Evolutionary conservation across 768 basidiomycete species (phyloP), one percentile per base, ranked within the genome.

Genomic region (Gyrodon lividus): DNA sequence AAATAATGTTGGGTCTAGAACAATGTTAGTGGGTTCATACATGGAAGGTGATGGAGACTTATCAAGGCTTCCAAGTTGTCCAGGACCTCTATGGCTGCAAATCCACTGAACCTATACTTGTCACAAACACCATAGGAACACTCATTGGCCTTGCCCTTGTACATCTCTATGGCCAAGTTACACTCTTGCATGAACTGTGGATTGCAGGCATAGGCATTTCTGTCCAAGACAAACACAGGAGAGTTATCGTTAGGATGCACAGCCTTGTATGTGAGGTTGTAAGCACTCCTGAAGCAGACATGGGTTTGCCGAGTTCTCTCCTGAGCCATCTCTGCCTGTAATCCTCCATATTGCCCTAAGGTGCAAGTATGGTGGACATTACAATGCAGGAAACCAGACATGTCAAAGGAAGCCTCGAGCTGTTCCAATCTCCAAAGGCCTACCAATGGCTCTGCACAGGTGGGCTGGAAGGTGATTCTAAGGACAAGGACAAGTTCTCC

Each of bases 261-360:
- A 0, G 31, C 51, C 33, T 62, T 52, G 42, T 59, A 61, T 6
- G 35, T 43, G 10, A 61, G 53, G 6, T 61, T 61, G 51, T 63
- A 63, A 2, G 55, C n/a, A n/a, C n/a, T n/a, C n/a, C n/a, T n/a
- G n/a, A n/a, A n/a, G n/a, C n/a, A n/a, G n/a, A n/a, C n/a, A 38
- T 63, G 59, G 0, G 46, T 56, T 2, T 54, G 48, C 1, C 37
- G 30, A 0, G 19, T 50, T 33, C 34, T n/a, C 6, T 58, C 47
- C 23, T 54, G 28, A 12, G 28, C 4, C 51, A 61, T 63, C 10
- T 57, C n/a, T n/a, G n/a, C n/a, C n/a, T n/a, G n/a, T n/a, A n/a
- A n/a, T n/a, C n/a, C n/a, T n/a, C n/a, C n/a, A n/a, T n/a, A n/a
- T n/a, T n/a, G n/a, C n/a, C n/a, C n/a, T n/a, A n/a, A n/a, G n/a